Conservation (phyloP, 2,329 filamentous ascomycete genomes). For the Xylaria sp. region DNA sequence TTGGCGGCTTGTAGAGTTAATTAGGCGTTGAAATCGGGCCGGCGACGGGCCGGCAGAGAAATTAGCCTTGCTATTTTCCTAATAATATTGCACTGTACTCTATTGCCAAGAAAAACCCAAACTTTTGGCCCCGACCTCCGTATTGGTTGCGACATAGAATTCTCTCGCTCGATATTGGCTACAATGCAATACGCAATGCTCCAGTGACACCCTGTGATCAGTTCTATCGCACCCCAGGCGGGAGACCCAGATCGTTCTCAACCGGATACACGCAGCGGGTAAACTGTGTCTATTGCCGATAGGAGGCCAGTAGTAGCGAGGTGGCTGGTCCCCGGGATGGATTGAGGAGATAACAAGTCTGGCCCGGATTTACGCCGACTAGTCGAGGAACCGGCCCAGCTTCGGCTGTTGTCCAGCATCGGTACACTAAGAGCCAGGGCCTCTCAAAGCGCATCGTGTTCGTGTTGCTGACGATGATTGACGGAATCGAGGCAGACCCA, state of each 20-base stretch:
- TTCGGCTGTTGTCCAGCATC: background rate
- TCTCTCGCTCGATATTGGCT: background rate
- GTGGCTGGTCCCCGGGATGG: background rate
- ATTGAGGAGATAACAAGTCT: background rate
- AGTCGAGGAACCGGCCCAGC: background rate
- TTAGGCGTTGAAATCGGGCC: too few relatives aligned
- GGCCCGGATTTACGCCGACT: background rate
- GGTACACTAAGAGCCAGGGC: background rate
- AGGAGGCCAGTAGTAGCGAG: background rate
- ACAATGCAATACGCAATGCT: too few relatives aligned
- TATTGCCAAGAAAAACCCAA: too few relatives aligned
- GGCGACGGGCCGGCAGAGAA: too few relatives aligned
- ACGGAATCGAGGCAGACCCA: conserved; percentile 17
- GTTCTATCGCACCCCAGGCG: background rate
- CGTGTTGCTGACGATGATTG: conserved; percentile 25
- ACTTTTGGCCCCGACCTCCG: too few relatives aligned
- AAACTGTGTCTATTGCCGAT: background rate
- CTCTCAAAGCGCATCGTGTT: conserved; percentile 18
- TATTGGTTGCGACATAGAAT: background rate
- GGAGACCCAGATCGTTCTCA: background rate
- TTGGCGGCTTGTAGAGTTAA: too few relatives aligned
- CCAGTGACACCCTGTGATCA: background rate
- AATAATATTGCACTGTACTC: too few relatives aligned
- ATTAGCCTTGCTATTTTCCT: too few relatives aligned
- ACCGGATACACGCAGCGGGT: background rate